Conservation (phyloP, 2,329 filamentous ascomycete genomes). For the Aspergillus sclerotialis region DNA sequence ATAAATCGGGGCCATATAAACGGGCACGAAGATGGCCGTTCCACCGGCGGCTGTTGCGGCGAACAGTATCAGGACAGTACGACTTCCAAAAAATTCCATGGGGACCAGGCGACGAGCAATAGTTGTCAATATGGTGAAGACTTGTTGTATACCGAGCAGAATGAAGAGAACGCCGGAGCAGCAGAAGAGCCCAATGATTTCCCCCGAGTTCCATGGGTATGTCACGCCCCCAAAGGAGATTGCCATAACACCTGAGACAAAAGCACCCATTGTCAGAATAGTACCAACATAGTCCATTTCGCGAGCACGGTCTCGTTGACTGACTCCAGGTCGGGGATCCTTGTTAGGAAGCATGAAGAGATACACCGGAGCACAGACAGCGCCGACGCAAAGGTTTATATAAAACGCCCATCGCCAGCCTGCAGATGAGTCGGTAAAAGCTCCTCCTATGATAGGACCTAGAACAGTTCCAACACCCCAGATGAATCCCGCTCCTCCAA, state of each 20-base stretch:
- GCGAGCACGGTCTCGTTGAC: slow-evolving; percentile 15
- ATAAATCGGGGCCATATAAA: slow-evolving; percentile 51
- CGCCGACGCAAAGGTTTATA: slow-evolving; percentile 49
- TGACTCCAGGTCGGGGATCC: slow-evolving; percentile 15
- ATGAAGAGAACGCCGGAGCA: slow-evolving; percentile 40
- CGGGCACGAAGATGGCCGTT: slow-evolving; percentile 27
- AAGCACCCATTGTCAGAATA: slow-evolving; percentile 38
- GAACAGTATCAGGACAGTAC: slow-evolving; percentile 38
- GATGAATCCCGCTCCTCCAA: slow-evolving; percentile 23
- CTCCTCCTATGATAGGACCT: slow-evolving; percentile 22
- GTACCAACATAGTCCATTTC: slow-evolving; percentile 43
- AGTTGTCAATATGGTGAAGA: slow-evolving; percentile 38
- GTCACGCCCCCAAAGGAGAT: slow-evolving; percentile 46
- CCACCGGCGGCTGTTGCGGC: slow-evolving; percentile 27
- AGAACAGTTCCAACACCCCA: slow-evolving; percentile 32
- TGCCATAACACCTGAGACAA: slow-evolving; percentile 40
- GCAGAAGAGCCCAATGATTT: slow-evolving; percentile 7
- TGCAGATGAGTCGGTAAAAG: slow-evolving; percentile 9
- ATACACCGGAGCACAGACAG: slow-evolving; percentile 35
- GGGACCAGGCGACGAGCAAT: slow-evolving; percentile 43
- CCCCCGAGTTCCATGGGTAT: slow-evolving; percentile 42
- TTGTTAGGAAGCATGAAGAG: slow-evolving; percentile 36
- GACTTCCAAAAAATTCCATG: slow-evolving; percentile 35
- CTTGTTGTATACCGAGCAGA: slow-evolving; percentile 43
- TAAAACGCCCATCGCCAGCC: slow-evolving; percentile 44